These are phyloP conservation scores for Microsporum audouinii DNA, from an alignment of 2,329 filamentous ascomycete species.

Conservation along the genomic window DNA sequence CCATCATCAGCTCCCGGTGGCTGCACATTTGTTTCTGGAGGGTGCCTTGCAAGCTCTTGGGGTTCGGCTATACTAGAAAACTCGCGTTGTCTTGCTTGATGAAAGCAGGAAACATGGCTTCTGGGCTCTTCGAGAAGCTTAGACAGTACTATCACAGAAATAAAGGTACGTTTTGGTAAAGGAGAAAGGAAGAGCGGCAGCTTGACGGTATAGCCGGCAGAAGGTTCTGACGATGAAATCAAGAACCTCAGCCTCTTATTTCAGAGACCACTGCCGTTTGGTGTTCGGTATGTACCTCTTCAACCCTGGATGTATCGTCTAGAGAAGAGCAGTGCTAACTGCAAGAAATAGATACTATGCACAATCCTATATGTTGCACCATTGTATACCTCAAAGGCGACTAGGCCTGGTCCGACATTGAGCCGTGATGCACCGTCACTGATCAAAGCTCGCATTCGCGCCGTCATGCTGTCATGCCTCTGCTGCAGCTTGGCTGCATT, in stretches of 20 bases:
- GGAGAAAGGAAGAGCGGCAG: neutral
- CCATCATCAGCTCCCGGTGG: neutral
- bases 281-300: conserved; percentile 11
- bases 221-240: neutral
- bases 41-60: neutral
- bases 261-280: conserved; percentile 9
- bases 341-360: conserved; percentile 53
- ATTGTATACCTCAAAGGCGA: conserved; percentile 71
- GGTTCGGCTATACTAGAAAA: neutral
- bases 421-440: conserved; percentile 81
- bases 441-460: conserved; percentile 73
- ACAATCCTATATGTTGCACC: conserved; percentile 84
- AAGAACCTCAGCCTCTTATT: conserved; percentile 13
- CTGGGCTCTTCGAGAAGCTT: neutral
- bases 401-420: conserved; percentile 65
- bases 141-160: neutral
- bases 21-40: neutral
- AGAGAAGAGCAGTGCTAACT: neutral
- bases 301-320: neutral
- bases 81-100: neutral
- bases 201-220: neutral
- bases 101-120: neutral
- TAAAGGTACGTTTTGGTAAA: neutral
- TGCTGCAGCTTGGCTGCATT: conserved; percentile 57
- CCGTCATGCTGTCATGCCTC: conserved; percentile 64